Evolutionary conservation across 805 yeast species (phyloP).

Genomic region (Candida xiaguanensis): DNA sequence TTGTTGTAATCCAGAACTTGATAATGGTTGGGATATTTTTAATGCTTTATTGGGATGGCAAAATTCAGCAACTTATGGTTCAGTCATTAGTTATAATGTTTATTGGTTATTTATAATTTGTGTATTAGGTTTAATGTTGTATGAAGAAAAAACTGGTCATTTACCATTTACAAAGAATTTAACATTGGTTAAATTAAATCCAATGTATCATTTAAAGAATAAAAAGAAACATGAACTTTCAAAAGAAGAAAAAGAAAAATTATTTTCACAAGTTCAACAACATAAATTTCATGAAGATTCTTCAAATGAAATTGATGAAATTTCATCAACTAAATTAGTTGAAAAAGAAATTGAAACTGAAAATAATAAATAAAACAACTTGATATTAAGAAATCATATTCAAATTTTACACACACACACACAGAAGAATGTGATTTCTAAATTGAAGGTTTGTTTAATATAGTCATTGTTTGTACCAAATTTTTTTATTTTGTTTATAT

Average conservation of each 20-base stretch:
- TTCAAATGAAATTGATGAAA: slow-evolving; percentile 5
- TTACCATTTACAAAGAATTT: slow-evolving; percentile 56
- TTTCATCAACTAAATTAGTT: slow-evolving; percentile 5
- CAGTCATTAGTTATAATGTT: slow-evolving; percentile 77
- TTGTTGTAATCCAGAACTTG: slow-evolving; percentile 89
- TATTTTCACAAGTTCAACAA: slow-evolving; percentile 37
- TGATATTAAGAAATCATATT: not conserved
- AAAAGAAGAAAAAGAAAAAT: slow-evolving; percentile 47
- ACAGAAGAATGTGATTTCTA: not conserved
- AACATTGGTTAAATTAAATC: slow-evolving; percentile 28
- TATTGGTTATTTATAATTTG: slow-evolving; percentile 74
- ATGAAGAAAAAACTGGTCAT: slow-evolving; percentile 76
- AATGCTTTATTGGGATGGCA: slow-evolving; percentile 94
- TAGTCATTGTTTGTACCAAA: not conserved
- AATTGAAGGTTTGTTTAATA: not conserved
- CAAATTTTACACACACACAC: slow-evolving; percentile 5
- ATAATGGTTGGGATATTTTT: slow-evolving; percentile 93
- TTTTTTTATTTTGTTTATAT: slow-evolving; percentile 1
- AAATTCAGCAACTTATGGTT: slow-evolving; percentile 87
- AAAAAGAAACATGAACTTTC: slow-evolving; percentile 45
- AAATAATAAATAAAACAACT: not conserved
- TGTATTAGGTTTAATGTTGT: slow-evolving; percentile 57
- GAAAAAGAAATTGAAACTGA: slow-evolving; percentile 1
- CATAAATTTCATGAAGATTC: slow-evolving; percentile 10
- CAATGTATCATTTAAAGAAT: slow-evolving; percentile 31